These are phyloP conservation scores for Oryza australiensis DNA, from an alignment of 176 grass and related monocot species.

Conservation along the genomic window DNA sequence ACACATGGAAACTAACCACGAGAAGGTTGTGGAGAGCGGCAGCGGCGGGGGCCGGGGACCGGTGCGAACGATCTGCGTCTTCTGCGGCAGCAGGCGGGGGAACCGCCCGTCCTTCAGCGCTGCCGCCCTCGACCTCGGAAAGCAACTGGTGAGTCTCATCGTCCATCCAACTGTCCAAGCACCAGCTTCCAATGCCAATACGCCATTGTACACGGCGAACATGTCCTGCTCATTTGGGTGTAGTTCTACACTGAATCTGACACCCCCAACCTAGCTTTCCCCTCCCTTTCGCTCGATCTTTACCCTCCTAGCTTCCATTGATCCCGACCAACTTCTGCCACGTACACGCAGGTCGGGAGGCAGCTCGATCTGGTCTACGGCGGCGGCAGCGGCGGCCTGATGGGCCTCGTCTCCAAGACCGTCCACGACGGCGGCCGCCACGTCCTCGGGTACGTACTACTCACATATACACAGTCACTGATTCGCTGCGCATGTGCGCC, in stretches of 20 bases:
- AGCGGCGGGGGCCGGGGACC: not conserved
- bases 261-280: too few relatives aligned
- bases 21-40: conserved; percentile 16
- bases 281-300: too few relatives aligned
- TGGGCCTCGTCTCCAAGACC: conserved; percentile 83
- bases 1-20: conserved; percentile 50
- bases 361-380: conserved; percentile 89
- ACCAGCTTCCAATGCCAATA: not conserved
- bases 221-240: not conserved
- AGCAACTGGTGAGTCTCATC: conserved; percentile 56
- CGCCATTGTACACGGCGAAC: not conserved
- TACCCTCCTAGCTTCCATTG: not conserved
- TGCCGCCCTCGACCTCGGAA: conserved; percentile 81
- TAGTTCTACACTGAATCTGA: not conserved
- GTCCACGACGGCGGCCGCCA: conserved; percentile 83
- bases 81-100: conserved; percentile 80
- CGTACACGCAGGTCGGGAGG: conserved; percentile 60
- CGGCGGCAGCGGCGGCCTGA: conserved; percentile 89
- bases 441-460: conserved; percentile 72
- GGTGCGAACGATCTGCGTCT: conserved; percentile 71
- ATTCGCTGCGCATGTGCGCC: not conserved
- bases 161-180: not conserved
- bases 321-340: not conserved
- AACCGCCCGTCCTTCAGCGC: conserved; percentile 78
- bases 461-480: not conserved